Base-by-base conservation (phyloP, 257 asterid species). In the Echites panduratus region DNA sequence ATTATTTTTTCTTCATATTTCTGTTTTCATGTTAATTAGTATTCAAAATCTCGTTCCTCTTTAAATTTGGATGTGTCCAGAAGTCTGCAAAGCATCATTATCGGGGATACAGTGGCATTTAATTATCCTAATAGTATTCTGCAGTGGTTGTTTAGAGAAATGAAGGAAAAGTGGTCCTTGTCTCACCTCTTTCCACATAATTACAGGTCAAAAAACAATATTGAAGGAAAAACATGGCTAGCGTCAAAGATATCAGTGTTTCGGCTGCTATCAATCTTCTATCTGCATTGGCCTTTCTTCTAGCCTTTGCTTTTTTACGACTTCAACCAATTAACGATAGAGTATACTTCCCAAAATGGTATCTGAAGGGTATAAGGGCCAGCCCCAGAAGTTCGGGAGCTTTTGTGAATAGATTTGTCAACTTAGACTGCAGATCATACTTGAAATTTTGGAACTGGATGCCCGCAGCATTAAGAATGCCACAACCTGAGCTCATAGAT, bases 291-390 rank as follows among this genome's bases (percentile, higher is more conserved):
- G 83, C 87, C 41, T 93, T 93, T 82, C 97, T 93, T 56, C 4
- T 84, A 78, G 96, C 89, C 45, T 93, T 86, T 76, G 91, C 96
- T 8, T 80, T 93, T 79, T 71, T 93, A 54, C 85, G 98, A 0
- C 96, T 93, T 68, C 91, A 90, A 53, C 98, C 98, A 19, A 29
- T 89, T 27, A 89, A 89, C 58, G 90, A 87, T 47, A 80, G 96
- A 70, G 97, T 92, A 9, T 92, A 90, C 81, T 92, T 90, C 67
- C 83, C 98, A 22, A 92, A 92, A 89, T 93, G 97, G 97, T 93
- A 90, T 53, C 78, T 70, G 70, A 90, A 84, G 84, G 96, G 93
- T 35, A 85, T 81, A 83, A 82, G 95, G 75, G 87, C 86, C 38
- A 84, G 88, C 72, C 93, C 97, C 1, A 81, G 74, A 77, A 72